Percentiles rank a stretch among this genome's conserved stretches.
Evolutionary conservation across 371 early-diverging fungal genomes (phyloP).

Genomic region (Mucor saturninus): DNA sequence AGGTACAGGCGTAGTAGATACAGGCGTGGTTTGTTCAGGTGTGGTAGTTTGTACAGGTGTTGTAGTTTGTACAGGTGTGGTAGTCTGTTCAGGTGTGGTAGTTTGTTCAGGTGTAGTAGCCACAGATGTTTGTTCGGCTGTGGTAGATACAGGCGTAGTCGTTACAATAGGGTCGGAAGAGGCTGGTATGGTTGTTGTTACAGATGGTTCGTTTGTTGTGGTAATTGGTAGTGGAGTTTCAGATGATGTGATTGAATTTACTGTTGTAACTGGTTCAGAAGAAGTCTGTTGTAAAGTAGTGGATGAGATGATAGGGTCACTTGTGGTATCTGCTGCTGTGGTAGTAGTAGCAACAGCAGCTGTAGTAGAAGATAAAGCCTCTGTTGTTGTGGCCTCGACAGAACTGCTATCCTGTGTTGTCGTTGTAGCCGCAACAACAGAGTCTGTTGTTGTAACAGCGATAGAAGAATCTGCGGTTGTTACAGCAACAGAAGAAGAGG

Average conservation of each 20-base stretch:
- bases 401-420: background rate
- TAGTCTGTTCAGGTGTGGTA: background rate
- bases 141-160: constrained; percentile 4
- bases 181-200: constrained; percentile 1
- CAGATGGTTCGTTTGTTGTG: background rate
- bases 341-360: background rate
- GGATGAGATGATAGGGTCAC: background rate
- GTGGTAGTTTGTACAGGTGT: constrained; percentile 4
- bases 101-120: background rate
- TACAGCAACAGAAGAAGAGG: constrained; percentile 1
- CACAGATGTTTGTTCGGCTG: background rate
- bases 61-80: background rate
- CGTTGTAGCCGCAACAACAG: background rate
- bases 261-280: background rate
- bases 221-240: background rate
- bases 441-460: constrained; percentile 10
- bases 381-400: background rate
- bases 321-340: background rate
- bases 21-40: constrained; percentile 1
- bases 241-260: background rate
- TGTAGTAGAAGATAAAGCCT: background rate
- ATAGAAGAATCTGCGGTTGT: constrained; percentile 7
- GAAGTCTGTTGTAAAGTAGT: background rate
- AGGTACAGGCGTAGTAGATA: background rate
- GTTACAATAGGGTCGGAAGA: constrained; percentile 1